A percentile compares a stretch with the other conserved stretches of the same genome.
Evolutionary conservation across 2,329 filamentous ascomycete species (phyloP).

Genomic region (Stemphylium lycopersici): DNA sequence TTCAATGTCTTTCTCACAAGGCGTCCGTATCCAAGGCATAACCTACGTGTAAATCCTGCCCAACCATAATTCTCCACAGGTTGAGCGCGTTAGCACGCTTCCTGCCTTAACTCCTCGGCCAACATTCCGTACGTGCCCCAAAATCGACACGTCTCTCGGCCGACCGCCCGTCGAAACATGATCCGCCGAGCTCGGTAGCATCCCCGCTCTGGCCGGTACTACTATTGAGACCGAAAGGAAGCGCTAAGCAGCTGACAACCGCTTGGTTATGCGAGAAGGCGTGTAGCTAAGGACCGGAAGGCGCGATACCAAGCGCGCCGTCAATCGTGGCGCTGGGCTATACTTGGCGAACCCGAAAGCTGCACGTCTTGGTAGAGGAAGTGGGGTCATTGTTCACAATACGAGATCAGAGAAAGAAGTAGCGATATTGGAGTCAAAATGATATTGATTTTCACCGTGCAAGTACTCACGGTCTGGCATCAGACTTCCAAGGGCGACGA

Average conservation of each 20-base stretch:
- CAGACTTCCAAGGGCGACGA: constrained; percentile 1
- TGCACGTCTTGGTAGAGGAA: neutral
- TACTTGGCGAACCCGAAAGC: neutral
- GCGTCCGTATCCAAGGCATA: too few relatives aligned
- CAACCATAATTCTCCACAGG: too few relatives aligned
- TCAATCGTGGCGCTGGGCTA: neutral
- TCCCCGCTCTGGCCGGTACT: constrained; percentile 1
- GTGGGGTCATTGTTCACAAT: neutral
- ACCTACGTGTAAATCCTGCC: too few relatives aligned
- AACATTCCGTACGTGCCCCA: neutral
- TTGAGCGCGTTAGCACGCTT: too few relatives aligned
- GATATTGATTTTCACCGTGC: constrained; percentile 1
- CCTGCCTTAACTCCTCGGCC: neutral
- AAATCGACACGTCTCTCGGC: neutral
- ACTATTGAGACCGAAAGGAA: constrained; percentile 17
- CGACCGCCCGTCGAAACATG: neutral
- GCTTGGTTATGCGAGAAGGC: constrained; percentile 17
- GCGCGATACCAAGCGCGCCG: neutral
- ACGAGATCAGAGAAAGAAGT: neutral
- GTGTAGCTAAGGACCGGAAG: neutral
- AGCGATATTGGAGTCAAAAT: neutral
- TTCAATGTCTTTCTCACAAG: too few relatives aligned
- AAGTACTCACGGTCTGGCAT: neutral
- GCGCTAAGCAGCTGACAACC: constrained; percentile 13
- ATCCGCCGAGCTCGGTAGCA: neutral